A percentile compares a stretch with the other conserved stretches of the same genome.
Evolutionary conservation across 768 basidiomycete genomes (phyloP).

Genomic region (Leccinellum rugosiceps): DNA sequence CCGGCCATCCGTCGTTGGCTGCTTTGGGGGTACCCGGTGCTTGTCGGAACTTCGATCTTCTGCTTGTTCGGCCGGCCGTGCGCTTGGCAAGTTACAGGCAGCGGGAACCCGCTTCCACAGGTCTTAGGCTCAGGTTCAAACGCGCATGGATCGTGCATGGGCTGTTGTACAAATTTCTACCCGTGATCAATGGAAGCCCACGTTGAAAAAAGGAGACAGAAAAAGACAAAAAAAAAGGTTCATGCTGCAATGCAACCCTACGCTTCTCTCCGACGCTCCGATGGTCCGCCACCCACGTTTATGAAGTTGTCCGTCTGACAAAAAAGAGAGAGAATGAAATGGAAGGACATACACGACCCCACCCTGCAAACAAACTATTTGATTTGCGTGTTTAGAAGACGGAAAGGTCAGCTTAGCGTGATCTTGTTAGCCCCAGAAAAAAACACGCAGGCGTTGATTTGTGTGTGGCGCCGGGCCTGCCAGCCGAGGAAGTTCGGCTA

Average conservation of each 20-base stretch:
- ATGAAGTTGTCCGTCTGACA: not conserved
- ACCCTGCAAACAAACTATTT: not conserved
- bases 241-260: constrained; percentile 1
- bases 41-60: not conserved
- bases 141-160: not conserved
- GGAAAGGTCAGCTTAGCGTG: not conserved
- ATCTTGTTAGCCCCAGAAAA: not conserved
- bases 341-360: not conserved
- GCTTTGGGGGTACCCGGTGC: not conserved
- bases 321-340: not conserved
- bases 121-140: not conserved
- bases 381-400: not conserved
- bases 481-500: constrained; percentile 10
- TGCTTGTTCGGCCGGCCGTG: not conserved
- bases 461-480: not conserved
- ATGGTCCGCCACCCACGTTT: constrained; percentile 12
- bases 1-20: not conserved
- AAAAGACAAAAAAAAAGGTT: not conserved
- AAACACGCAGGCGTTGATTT: not conserved
- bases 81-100: not conserved
- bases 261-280: constrained; percentile 10
- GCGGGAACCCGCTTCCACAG: not conserved
- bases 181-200: not conserved
- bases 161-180: not conserved
- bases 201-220: not conserved